phyloP scores from a whole-genome alignment of 2,329 filamentous ascomycete species.

The Cordyceps tenuipes region DNA sequence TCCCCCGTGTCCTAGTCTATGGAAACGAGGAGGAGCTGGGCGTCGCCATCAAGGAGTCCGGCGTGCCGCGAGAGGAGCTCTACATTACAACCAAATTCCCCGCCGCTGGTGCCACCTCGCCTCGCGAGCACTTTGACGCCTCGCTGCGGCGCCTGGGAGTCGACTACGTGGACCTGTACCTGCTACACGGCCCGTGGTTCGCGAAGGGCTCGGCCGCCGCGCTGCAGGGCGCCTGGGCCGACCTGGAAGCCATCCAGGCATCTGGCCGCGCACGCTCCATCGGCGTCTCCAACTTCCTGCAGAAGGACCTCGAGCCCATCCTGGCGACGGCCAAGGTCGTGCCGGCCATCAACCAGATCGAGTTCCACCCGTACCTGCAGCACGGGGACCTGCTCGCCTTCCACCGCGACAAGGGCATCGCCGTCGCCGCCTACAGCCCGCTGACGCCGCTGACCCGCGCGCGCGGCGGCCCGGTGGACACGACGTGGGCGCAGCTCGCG shows the following conservation, averaged over 20 bases:
- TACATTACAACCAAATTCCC: conserved; percentile 57
- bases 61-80: conserved; percentile 57
- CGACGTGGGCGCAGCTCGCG: conserved; percentile 40
- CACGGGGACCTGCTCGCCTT: conserved; percentile 52
- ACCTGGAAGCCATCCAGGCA: conserved; percentile 57
- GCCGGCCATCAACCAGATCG: conserved; percentile 73
- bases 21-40: conserved; percentile 63
- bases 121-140: conserved; percentile 43
- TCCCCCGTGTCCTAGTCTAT: conserved; percentile 36
- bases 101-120: conserved; percentile 30
- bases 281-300: conserved; percentile 68
- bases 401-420: conserved; percentile 49
- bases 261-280: conserved; percentile 60
- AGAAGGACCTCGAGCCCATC: conserved; percentile 45
- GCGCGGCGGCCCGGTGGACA: conserved; percentile 44
- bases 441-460: conserved; percentile 42
- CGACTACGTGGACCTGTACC: conserved; percentile 65
- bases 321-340: conserved; percentile 50
- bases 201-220: conserved; percentile 36
- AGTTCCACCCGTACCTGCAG: conserved; percentile 69
- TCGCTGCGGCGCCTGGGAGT: conserved; percentile 58
- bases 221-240: conserved; percentile 52
- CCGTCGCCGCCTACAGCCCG: conserved; percentile 46
- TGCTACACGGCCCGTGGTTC: conserved; percentile 52
- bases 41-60: conserved; percentile 57